phyloP scores from a whole-genome alignment of 805 yeast species.

The Yamadazyma akitaensis region DNA sequence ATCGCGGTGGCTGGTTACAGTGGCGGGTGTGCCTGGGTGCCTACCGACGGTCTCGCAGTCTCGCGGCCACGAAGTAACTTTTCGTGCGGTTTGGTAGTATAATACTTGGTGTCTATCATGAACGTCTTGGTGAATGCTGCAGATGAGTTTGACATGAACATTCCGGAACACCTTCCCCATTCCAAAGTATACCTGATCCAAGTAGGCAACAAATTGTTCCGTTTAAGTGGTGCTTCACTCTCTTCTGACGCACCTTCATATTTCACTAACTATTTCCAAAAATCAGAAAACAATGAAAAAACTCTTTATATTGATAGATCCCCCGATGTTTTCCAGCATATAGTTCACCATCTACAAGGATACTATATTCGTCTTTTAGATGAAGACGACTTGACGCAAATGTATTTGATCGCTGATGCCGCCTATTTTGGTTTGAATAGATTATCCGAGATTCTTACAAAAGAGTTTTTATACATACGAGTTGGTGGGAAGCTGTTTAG shows the following conservation, averaged over 20 bases:
- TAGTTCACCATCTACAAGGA: slow-evolving; percentile 76
- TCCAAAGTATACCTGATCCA: slow-evolving; percentile 67
- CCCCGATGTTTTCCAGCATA: slow-evolving; percentile 62
- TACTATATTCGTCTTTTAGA: slow-evolving; percentile 60
- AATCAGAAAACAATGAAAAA: slow-evolving; percentile 35
- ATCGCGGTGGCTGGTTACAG: too few relatives aligned
- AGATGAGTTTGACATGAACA: slow-evolving; percentile 37
- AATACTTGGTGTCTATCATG: too few relatives aligned
- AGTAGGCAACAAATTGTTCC: slow-evolving; percentile 61
- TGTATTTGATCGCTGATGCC: slow-evolving; percentile 66
- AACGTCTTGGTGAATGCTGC: slow-evolving; percentile 13
- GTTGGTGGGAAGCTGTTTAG: slow-evolving; percentile 62
- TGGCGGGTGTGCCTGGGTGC: too few relatives aligned
- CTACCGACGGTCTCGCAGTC: too few relatives aligned
- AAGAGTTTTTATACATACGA: slow-evolving; percentile 49
- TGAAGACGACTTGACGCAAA: slow-evolving; percentile 51
- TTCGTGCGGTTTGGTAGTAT: too few relatives aligned
- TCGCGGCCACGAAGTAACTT: too few relatives aligned
- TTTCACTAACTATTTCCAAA: slow-evolving; percentile 67
- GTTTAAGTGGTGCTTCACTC: slow-evolving; percentile 78
- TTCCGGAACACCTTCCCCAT: slow-evolving; percentile 60
- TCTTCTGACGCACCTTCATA: slow-evolving; percentile 87
- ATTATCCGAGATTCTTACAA: slow-evolving; percentile 43
- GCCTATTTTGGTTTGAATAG: slow-evolving; percentile 64
- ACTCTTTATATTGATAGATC: slow-evolving; percentile 70